Percentiles rank a stretch among this genome's conserved stretches.
Evolutionary conservation across 306 rosid species (phyloP).

Genomic region (Comarum palustre): DNA sequence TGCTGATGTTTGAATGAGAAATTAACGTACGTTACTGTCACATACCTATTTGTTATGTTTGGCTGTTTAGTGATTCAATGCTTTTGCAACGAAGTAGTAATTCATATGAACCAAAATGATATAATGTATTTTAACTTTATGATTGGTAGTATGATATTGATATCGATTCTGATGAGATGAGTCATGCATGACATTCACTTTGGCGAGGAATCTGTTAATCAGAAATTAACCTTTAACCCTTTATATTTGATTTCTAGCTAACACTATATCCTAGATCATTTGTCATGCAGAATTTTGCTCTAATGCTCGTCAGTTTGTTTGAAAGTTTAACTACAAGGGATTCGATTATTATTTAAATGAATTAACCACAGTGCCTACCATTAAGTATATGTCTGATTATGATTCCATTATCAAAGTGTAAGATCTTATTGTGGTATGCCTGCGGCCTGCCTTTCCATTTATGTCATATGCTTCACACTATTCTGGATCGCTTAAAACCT

Average conservation of each 20-base stretch:
- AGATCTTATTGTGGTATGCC: constrained; percentile 53
- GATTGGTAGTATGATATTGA: neutral
- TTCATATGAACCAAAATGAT: neutral
- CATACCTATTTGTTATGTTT: neutral
- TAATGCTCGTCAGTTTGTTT: too few species aligned
- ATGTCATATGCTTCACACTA: constrained; percentile 88
- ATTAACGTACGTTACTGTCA: constrained; percentile 64
- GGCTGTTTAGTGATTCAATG: neutral
- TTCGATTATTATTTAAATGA: neutral
- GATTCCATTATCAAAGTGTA: constrained; percentile 17
- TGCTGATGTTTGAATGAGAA: constrained; percentile 97
- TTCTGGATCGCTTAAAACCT: constrained; percentile 83
- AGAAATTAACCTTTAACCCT: too few species aligned
- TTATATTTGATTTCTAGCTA: too few species aligned
- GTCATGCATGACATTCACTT: neutral
- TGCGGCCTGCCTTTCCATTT: constrained; percentile 64
- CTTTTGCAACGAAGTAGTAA: neutral
- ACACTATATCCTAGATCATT: too few species aligned
- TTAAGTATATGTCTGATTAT: neutral
- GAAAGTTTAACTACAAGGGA: too few species aligned
- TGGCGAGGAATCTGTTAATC: too few species aligned
- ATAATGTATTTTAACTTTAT: neutral
- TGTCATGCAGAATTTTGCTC: too few species aligned
- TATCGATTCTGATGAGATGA: neutral
- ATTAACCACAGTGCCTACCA: neutral